Evolutionary conservation across 169 alveolate species (phyloP).

Genomic region (Plasmodium sp.): DNA sequence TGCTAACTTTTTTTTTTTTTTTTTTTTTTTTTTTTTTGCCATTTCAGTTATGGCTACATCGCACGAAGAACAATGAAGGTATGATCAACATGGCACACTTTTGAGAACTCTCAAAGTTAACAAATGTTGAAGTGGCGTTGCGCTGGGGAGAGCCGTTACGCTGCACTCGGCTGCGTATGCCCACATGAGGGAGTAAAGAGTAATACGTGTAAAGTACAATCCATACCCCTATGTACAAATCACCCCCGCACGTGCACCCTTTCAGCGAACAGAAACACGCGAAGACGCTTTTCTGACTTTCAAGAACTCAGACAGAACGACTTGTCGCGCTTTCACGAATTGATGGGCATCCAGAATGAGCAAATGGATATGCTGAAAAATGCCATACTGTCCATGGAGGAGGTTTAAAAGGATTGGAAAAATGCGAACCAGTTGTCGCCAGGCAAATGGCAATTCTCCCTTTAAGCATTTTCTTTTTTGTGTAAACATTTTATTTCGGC

Average conservation of each 20-base stretch:
- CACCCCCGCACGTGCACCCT: neutral
- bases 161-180: neutral
- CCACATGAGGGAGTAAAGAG: neutral
- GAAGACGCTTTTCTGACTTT: slow-evolving; percentile 62
- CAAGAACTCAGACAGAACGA: slow-evolving; percentile 65
- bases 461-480: neutral
- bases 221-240: neutral
- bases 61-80: slow-evolving; percentile 49
- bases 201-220: neutral
- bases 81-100: neutral
- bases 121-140: neutral
- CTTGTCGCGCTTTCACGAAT: slow-evolving; percentile 40
- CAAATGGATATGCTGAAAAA: slow-evolving; percentile 42
- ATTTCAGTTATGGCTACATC: slow-evolving; percentile 23
- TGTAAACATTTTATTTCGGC: neutral
- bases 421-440: neutral
- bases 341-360: slow-evolving; percentile 63
- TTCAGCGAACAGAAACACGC: slow-evolving; percentile 30
- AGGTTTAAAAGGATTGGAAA: neutral
- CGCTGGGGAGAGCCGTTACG: neutral
- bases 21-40: neutral
- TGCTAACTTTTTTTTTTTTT: neutral
- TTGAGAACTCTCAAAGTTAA: neutral
- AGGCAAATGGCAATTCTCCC: neutral
- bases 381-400: neutral